Conservation (phyloP, 129 eudicot species). For the Flaveria trinervia region DNA sequence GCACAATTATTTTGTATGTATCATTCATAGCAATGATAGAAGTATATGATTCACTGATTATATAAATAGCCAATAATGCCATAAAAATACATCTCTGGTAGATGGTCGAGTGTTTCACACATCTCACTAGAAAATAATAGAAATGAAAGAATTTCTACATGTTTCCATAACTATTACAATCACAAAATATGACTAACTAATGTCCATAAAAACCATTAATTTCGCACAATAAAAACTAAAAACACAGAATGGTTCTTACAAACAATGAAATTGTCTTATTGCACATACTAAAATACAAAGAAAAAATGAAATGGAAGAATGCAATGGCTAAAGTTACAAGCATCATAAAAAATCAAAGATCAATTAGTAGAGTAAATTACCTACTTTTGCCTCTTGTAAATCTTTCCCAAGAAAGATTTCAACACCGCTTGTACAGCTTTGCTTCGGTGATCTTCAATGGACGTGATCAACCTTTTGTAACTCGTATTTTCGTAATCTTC, state of each 20-base stretch:
- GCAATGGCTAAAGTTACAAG: slow-evolving; percentile 28
- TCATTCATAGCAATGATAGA: no score
- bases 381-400: slow-evolving; percentile 84
- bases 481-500: slow-evolving; percentile 70
- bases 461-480: slow-evolving; percentile 54
- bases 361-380: not conserved
- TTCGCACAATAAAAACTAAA: not conserved
- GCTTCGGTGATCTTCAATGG: slow-evolving; percentile 76
- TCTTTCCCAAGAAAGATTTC: slow-evolving; percentile 80
- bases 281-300: slow-evolving; percentile 21
- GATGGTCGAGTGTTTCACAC: no score
- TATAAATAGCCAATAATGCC: no score
- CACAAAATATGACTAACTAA: not conserved
- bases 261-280: slow-evolving; percentile 14
- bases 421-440: slow-evolving; percentile 74
- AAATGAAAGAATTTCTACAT: not conserved
- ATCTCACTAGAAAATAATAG: not conserved
- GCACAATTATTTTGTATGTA: no score
- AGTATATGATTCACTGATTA: no score
- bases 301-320: slow-evolving; percentile 10
- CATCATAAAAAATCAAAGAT: slow-evolving; percentile 22
- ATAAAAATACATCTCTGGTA: no score
- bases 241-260: not conserved
- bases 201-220: not conserved
- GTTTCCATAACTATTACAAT: not conserved